A percentile compares a stretch with the other conserved stretches of the same genome.
Conservation (phyloP, 306 rosid genomes). For the Acacia crassicarpa region DNA sequence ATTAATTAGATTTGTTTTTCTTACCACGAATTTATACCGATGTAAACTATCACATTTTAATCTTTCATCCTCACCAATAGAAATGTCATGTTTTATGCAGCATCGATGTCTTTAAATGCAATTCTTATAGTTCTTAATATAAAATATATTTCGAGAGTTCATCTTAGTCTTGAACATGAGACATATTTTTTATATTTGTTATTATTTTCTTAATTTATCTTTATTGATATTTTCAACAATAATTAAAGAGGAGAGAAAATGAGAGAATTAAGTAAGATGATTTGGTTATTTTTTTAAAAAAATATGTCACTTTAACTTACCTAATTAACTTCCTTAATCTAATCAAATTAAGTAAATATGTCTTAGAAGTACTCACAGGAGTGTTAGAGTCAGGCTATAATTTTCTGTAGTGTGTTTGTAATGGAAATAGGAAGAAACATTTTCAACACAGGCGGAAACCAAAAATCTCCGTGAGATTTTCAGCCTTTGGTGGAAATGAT, state of each 20-base stretch:
- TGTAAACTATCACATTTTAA: background rate
- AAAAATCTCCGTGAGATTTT: background rate
- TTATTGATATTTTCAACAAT: too few relatives aligned
- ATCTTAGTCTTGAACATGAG: too few relatives aligned
- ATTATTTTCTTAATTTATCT: too few relatives aligned
- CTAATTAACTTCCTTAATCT: too few relatives aligned
- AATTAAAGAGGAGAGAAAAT: too few relatives aligned
- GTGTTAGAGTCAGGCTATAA: background rate
- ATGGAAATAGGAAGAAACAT: background rate
- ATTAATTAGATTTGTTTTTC: background rate
- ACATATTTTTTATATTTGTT: too few relatives aligned
- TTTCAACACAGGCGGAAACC: background rate
- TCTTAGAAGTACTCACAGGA: background rate
- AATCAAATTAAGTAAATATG: too few relatives aligned
- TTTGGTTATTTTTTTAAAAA: too few relatives aligned
- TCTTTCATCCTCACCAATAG: background rate
- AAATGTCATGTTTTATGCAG: background rate
- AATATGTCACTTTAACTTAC: too few relatives aligned
- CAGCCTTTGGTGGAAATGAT: background rate
- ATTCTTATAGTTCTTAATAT: too few relatives aligned
- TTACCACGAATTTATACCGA: background rate
- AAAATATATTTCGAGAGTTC: too few relatives aligned
- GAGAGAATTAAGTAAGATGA: too few relatives aligned
- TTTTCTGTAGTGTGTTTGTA: background rate
- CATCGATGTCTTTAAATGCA: background rate